Conservation (phyloP, 202 grass and related monocot species). For the Zizania palustris region DNA sequence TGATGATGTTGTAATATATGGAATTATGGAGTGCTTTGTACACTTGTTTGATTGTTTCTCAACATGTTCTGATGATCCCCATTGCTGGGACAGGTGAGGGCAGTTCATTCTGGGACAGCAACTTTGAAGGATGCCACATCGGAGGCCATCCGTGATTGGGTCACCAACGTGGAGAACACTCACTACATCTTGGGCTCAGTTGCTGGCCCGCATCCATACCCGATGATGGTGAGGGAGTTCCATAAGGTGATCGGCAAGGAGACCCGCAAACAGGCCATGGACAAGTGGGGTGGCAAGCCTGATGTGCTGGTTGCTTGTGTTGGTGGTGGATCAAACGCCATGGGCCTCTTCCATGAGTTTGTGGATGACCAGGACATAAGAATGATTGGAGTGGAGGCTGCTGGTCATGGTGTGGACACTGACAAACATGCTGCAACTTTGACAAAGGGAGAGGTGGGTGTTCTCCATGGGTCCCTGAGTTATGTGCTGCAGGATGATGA, state of each 20-base stretch:
- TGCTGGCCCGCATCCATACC: slow-evolving; percentile 93
- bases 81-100: slow-evolving; percentile 61
- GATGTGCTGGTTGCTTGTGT: slow-evolving; percentile 94
- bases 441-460: slow-evolving; percentile 89
- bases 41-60: neutral
- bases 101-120: slow-evolving; percentile 87
- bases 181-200: slow-evolving; percentile 97
- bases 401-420: slow-evolving; percentile 83
- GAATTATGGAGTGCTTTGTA: too few relatives aligned
- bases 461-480: slow-evolving; percentile 94
- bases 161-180: slow-evolving; percentile 87
- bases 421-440: slow-evolving; percentile 91
- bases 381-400: slow-evolving; percentile 89
- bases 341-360: slow-evolving; percentile 96
- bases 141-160: slow-evolving; percentile 94
- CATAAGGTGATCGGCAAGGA: slow-evolving; percentile 92
- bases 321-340: slow-evolving; percentile 93
- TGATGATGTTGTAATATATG: neutral
- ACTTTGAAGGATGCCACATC: slow-evolving; percentile 97
- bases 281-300: slow-evolving; percentile 91
- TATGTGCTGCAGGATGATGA: slow-evolving; percentile 95
- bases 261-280: slow-evolving; percentile 81
- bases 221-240: slow-evolving; percentile 99
- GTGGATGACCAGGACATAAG: slow-evolving; percentile 84
- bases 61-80: neutral